Conservation (phyloP, 352 stramenopile species). For the Pythium rhizo-oryzae region DNA sequence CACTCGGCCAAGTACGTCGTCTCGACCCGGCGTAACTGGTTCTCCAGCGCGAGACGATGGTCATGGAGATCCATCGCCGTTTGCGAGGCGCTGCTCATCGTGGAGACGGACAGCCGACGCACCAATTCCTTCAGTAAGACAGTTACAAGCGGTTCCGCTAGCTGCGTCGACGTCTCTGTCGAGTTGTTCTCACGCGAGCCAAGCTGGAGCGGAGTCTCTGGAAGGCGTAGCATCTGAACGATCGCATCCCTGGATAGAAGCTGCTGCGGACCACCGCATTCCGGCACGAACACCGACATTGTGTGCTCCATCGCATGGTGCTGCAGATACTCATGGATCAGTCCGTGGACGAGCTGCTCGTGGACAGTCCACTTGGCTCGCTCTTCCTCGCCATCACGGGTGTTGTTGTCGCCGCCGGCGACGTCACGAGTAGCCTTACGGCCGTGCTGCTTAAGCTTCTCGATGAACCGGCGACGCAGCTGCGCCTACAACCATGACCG, state of each 20-base stretch:
- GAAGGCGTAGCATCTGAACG: conserved; percentile 33
- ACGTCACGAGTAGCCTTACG: conserved; percentile 16
- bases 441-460: conserved; percentile 62
- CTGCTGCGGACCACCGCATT: conserved; percentile 55
- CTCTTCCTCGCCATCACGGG: conserved; percentile 4
- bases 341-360: conserved; percentile 59
- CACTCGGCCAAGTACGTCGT: conserved; percentile 53
- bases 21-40: conserved; percentile 69
- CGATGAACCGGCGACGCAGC: conserved; percentile 64
- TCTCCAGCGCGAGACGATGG: conserved; percentile 55
- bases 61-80: conserved; percentile 70
- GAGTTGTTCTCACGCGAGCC: conserved; percentile 16
- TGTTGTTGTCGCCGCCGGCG: conserved; percentile 8
- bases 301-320: conserved; percentile 58
- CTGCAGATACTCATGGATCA: conserved; percentile 63
- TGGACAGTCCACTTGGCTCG: conserved; percentile 31
- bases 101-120: conserved; percentile 36
- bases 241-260: conserved; percentile 49
- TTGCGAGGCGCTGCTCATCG: conserved; percentile 45
- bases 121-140: conserved; percentile 44
- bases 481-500: conserved; percentile 42
- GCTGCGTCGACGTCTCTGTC: not conserved
- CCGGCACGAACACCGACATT: conserved; percentile 66
- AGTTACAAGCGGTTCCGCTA: conserved; percentile 34
- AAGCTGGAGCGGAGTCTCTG: conserved; percentile 22